Conservation (phyloP, 2,329 filamentous ascomycete species). For the Colletotrichum cereale region DNA sequence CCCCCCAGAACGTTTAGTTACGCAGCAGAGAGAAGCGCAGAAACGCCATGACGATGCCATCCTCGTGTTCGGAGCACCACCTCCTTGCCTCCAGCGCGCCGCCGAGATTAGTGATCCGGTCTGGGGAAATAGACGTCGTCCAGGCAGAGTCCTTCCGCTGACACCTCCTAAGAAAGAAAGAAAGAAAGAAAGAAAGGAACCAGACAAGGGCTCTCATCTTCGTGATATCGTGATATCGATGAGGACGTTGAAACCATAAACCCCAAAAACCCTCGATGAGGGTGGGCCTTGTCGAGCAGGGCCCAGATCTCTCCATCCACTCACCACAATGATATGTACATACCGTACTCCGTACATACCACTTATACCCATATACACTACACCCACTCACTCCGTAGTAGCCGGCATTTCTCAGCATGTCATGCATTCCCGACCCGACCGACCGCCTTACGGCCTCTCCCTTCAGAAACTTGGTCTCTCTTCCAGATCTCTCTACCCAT, state of each 20-base stretch:
- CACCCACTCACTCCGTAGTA: background rate
- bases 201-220: too few species aligned
- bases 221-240: background rate
- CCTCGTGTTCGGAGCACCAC: background rate
- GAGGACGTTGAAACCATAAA: background rate
- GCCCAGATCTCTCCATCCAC: background rate
- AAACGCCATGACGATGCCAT: background rate
- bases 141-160: too few species aligned
- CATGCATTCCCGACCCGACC: background rate
- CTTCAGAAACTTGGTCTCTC: background rate
- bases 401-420: background rate
- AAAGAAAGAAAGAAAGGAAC: too few species aligned
- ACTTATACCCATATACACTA: background rate
- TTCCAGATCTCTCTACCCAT: background rate
- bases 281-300: background rate
- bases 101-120: background rate
- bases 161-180: background rate
- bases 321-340: background rate
- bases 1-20: too few species aligned
- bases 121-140: background rate
- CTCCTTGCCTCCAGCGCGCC: background rate
- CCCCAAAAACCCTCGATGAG: too few species aligned
- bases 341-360: too few species aligned
- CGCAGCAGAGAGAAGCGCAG: background rate
- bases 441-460: background rate